Base-by-base conservation (phyloP, 352 stramenopile genomes). In the Phytophthora niederhauseri region DNA sequence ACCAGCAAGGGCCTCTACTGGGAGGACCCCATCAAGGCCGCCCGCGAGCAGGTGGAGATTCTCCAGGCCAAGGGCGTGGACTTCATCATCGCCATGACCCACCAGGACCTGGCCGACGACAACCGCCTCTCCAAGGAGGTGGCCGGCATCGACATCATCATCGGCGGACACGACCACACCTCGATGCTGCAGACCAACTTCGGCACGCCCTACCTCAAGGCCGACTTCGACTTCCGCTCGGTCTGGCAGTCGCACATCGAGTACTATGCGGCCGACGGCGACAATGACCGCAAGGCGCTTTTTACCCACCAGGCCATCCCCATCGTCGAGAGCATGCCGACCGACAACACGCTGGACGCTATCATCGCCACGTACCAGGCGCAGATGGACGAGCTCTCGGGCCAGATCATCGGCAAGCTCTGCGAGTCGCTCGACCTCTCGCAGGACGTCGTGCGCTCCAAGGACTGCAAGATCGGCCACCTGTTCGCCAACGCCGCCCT, bases 101-200 rank as follows among this genome's bases (percentile, higher is more conserved):
- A 94, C 67, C 86, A 94, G 73, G 71, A 80, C 50, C 57, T 90
- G 30, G 80, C 73, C 8, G 86, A 92, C 62, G 84, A 92, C 77
- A 92, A 91, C 73, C 60, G 64, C 0, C 70, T 94, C n/a, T 90
- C 84, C 11, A 86, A 89, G 49, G 77, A 91, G 45, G 82, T 94
- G 26, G 56, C 61, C 6, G 84, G 78, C 45, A 78, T 94, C 17
- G 68, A 89, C 68, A 66, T 93, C 12, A 93, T 93, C 64, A 77
- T 88, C 51, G 85, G 74, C 26, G 85, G 85, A 24, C 85, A 93
- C 66, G 86, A 92, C 72, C 86, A 94, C 75, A 76, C 71, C 51
- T 85, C 76, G 6, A 94, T 92, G 81, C 62, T 91, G 54, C 84
- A 94, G 67, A 91, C 75, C 52, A 87, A 87, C 65, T 92, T 76